Conservation (phyloP, 306 rosid species). For the Casuarina glauca region DNA sequence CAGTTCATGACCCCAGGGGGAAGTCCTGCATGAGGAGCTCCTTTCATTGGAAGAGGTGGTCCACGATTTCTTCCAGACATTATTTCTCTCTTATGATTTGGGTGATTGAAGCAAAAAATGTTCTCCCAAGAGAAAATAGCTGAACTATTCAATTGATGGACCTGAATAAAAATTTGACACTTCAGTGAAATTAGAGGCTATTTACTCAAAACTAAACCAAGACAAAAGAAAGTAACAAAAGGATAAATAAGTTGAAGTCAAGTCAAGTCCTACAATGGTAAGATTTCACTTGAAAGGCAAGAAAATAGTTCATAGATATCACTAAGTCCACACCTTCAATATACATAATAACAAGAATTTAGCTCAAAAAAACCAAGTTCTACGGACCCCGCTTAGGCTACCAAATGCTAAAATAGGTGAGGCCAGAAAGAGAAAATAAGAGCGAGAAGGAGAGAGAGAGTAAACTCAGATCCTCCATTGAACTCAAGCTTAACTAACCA, state of each 20-base stretch:
- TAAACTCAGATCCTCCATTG: neutral
- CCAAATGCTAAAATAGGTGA: neutral
- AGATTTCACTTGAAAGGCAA: neutral
- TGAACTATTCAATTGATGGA: neutral
- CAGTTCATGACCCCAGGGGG: constrained; percentile 60
- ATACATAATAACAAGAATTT: neutral
- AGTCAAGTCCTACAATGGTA: neutral
- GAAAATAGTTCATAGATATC: neutral
- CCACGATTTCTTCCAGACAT: constrained; percentile 94
- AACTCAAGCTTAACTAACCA: neutral
- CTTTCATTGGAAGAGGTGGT: constrained; percentile 56
- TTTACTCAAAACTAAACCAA: neutral
- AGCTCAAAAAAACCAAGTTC: neutral
- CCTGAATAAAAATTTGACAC: neutral
- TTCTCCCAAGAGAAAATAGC: neutral
- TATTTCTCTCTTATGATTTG: neutral
- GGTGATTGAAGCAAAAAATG: neutral
- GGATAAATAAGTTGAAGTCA: neutral
- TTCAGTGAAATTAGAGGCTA: neutral
- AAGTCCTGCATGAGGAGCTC: constrained; percentile 49
- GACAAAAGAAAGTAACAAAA: neutral
- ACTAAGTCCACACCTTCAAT: neutral
- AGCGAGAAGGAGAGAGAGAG: too few species aligned
- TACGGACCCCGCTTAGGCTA: neutral
- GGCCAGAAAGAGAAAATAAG: neutral